Base-by-base conservation (phyloP, 192 early-diverging fungal genomes). In the Globomyces pollinis-pini region DNA sequence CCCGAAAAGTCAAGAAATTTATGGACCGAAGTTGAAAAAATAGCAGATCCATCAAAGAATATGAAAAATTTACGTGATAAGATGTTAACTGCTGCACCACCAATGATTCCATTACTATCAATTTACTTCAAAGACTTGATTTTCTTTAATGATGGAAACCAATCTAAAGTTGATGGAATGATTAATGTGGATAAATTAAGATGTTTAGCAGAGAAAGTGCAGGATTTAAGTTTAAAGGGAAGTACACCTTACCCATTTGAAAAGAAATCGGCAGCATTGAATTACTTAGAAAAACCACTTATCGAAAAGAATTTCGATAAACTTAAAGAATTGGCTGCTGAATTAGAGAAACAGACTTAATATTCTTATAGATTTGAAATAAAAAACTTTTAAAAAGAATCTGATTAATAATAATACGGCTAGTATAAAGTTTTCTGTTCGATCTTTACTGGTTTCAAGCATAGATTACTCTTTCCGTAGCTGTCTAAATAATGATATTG, bases 141-240 rank as follows among this genome's bases (percentile, higher is more conserved):
- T 1, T 84, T 84, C 63, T 75, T 83, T 60, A 84, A 84, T 51
- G 81, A 84, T 65, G 81, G 81, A 23, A 84, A 84, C 71, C 52
- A 65, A 32, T 70, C 75, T 16, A 71, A 70, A 35, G 66, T 84
- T 16, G 38, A 60, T 15, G 73, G 71, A 1, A 72, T 84, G 70
- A 72, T 84, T 30, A 84, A 84, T 50, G 75, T 84, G 52, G 81
- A 84, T 62, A 84, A 84, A 57, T 70, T 84, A 21, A 66, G 79
- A 9, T 80, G 80, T 77, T 83, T 84, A 79, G 74, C 73, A 28
- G 72, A 71, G 33, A 67, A 77, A 23, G 81, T 84, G 30, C 66
- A 72, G 29, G 80, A 79, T 24, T 77, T 82, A 38, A 59, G 68
- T 13, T 59, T 59, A 1, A 57, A 79, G 18, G 77, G 61, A 21